Percentiles rank a stretch among this genome's conserved stretches.
phyloP scores from a whole-genome alignment of 768 basidiomycete genomes.

The Phylloporus arenicola region DNA sequence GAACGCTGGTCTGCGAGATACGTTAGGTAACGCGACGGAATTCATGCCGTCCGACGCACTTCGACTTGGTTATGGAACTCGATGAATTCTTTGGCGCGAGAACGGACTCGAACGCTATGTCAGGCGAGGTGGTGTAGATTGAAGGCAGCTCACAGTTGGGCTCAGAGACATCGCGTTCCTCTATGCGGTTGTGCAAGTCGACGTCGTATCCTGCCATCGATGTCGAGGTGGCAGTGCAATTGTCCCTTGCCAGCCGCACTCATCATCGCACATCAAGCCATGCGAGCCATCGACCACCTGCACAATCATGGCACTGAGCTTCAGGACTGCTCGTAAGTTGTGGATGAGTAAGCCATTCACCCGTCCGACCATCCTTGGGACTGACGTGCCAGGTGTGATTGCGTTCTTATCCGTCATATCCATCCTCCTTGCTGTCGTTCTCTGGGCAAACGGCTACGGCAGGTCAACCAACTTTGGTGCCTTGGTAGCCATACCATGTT shows the following conservation, averaged over 20 bases:
- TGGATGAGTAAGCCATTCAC: slow-evolving; percentile 31
- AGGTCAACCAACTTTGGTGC: slow-evolving; percentile 37
- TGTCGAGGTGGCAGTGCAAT: slow-evolving; percentile 16
- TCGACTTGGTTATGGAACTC: slow-evolving; percentile 91
- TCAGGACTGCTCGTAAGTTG: slow-evolving; percentile 39
- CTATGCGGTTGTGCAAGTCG: not conserved
- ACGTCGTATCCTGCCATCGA: slow-evolving; percentile 5
- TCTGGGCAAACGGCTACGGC: slow-evolving; percentile 31
- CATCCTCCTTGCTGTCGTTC: slow-evolving; percentile 32
- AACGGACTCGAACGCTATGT: slow-evolving; percentile 24
- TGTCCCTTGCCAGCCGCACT: slow-evolving; percentile 6
- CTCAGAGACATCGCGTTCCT: not conserved
- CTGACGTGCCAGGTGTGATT: slow-evolving; percentile 27
- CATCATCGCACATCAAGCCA: not conserved
- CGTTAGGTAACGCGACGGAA: not conserved
- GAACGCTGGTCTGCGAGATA: slow-evolving; percentile 67
- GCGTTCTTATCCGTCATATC: slow-evolving; percentile 32
- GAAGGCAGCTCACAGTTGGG: slow-evolving; percentile 14
- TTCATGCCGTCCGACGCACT: slow-evolving; percentile 35
- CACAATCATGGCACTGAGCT: slow-evolving; percentile 37
- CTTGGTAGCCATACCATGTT: slow-evolving; percentile 33
- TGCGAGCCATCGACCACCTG: not conserved
- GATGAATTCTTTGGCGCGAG: slow-evolving; percentile 60
- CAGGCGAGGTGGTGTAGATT: not conserved
- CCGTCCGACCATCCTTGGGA: not conserved